A percentile compares a stretch with the other conserved stretches of the same genome.
Evolutionary conservation across 345 rosid species (phyloP).

Genomic region (Eucalyptus sp.): DNA sequence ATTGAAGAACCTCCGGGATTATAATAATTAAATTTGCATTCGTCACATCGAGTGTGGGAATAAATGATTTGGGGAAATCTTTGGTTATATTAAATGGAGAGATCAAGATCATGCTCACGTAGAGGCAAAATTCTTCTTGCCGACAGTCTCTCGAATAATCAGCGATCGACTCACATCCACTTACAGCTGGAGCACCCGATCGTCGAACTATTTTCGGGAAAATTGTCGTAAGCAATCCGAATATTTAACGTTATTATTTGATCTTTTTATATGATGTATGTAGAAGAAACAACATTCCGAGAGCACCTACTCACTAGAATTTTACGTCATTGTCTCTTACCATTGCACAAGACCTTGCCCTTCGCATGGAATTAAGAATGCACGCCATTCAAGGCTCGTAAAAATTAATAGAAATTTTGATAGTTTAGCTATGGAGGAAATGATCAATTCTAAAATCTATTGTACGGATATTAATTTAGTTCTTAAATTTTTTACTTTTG

Average conservation of each 20-base stretch:
- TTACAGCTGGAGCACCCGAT: neutral
- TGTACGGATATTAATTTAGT: too few relatives aligned
- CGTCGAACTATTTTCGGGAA: neutral
- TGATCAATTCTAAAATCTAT: neutral
- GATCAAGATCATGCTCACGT: neutral
- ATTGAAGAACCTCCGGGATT: neutral
- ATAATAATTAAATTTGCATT: neutral
- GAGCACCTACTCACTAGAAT: neutral
- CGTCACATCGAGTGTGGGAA: neutral
- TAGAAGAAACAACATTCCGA: neutral
- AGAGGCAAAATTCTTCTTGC: neutral
- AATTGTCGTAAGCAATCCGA: neutral
- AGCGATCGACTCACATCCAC: neutral
- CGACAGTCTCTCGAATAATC: neutral
- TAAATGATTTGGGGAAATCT: neutral
- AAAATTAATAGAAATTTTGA: neutral
- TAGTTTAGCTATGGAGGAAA: neutral
- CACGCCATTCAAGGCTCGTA: neutral
- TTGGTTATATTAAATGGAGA: neutral
- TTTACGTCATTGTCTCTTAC: neutral
- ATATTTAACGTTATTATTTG: neutral
- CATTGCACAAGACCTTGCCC: neutral
- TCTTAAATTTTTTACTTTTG: fast-evolving
- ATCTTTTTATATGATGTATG: neutral
- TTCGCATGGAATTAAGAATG: neutral